A percentile compares a stretch with the other conserved stretches of the same genome.
phyloP scores from a whole-genome alignment of 176 grass and related monocot genomes.

The Coix lacrymajobi region DNA sequence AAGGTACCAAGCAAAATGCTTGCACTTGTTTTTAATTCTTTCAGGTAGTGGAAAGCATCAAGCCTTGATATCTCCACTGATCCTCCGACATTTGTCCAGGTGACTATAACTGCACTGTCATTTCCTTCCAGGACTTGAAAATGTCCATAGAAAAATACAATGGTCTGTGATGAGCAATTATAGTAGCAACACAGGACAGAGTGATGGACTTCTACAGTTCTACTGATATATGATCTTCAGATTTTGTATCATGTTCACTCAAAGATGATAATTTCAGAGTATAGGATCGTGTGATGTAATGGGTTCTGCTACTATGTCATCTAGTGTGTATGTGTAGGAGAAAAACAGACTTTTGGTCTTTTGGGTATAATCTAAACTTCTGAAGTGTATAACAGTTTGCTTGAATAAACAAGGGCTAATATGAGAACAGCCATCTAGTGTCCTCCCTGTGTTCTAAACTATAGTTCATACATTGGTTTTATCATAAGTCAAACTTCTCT shows the following conservation, averaged over 20 bases:
- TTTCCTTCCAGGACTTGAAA: no score
- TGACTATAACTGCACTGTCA: background rate
- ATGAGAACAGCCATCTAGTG: background rate
- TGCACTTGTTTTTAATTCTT: background rate
- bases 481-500: no score
- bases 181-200: no score
- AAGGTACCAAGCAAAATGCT: background rate
- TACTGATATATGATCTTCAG: background rate
- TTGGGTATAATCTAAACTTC: no score
- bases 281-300: background rate
- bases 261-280: background rate
- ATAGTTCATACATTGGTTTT: no score
- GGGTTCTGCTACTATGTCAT: background rate
- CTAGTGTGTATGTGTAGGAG: no score
- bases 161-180: no score
- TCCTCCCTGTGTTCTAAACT: no score
- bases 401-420: background rate
- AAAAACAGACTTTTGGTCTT: no score
- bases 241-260: slow-evolving; percentile 18
- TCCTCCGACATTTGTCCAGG: slow-evolving; percentile 65
- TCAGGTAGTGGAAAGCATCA: slow-evolving; percentile 50
- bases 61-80: slow-evolving; percentile 57
- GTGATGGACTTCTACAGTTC: background rate
- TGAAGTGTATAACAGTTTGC: background rate
- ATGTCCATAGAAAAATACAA: background rate